These are phyloP conservation scores for Odontarrhena argentea DNA, from an alignment of 345 rosid genomes.

Conservation along the genomic window DNA sequence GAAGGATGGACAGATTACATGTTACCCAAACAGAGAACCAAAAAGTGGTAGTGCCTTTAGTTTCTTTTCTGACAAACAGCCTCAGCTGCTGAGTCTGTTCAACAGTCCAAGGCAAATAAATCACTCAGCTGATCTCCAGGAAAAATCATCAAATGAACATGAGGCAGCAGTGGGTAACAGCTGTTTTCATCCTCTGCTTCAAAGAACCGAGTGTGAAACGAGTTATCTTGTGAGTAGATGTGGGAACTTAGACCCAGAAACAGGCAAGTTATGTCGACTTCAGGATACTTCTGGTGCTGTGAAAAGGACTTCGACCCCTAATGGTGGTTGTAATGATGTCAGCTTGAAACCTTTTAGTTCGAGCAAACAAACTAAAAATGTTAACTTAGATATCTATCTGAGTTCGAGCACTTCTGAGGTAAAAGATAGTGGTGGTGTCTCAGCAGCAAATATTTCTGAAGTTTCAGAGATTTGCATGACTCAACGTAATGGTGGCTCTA, in stretches of 20 bases:
- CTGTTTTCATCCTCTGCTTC: constrained; percentile 90
- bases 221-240: constrained; percentile 32
- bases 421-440: constrained; percentile 43
- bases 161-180: constrained; percentile 50
- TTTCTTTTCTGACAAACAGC: constrained; percentile 75
- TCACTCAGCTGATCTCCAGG: constrained; percentile 44
- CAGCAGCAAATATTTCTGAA: constrained; percentile 39
- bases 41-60: constrained; percentile 58
- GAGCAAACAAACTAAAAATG: constrained; percentile 50
- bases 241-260: constrained; percentile 41
- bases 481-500: constrained; percentile 38
- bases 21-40: constrained; percentile 48
- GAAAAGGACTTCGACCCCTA: constrained; percentile 42
- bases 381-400: constrained; percentile 77
- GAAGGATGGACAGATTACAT: constrained; percentile 59
- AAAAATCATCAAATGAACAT: constrained; percentile 49
- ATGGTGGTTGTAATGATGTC: constrained; percentile 37
- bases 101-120: constrained; percentile 58
- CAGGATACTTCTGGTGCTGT: constrained; percentile 41
- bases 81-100: constrained; percentile 80
- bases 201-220: constrained; percentile 56
- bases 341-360: constrained; percentile 38
- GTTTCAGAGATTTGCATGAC: constrained; percentile 34
- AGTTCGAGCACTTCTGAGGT: constrained; percentile 56
- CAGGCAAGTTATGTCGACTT: constrained; percentile 43